Evolutionary conservation across 129 eudicot species (phyloP).

Genomic region (Glebionis coronaria): DNA sequence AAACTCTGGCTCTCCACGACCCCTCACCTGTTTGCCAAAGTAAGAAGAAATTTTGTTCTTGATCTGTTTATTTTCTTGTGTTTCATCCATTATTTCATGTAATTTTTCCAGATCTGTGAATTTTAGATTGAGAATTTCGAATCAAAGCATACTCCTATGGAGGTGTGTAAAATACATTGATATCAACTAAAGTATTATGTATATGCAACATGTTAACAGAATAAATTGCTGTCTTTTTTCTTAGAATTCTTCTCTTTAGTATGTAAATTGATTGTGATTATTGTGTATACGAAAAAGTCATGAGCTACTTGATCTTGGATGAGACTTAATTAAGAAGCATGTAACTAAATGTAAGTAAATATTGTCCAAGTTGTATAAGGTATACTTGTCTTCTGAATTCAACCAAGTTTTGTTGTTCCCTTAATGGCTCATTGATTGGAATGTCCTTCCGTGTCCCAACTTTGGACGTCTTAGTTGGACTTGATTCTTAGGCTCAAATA

Average conservation of each 20-base stretch:
- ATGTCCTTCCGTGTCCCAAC: too few species aligned
- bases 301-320: too few species aligned
- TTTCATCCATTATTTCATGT: background rate
- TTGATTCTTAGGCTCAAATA: too few species aligned
- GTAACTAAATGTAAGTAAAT: too few species aligned
- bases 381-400: too few species aligned
- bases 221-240: constrained; percentile 23
- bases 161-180: constrained; percentile 11
- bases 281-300: too few species aligned
- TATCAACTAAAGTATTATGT: constrained; percentile 20
- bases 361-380: too few species aligned
- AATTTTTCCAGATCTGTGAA: constrained; percentile 8
- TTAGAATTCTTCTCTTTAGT: background rate
- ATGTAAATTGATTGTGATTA: background rate
- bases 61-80: background rate
- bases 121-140: constrained; percentile 13
- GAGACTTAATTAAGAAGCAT: too few species aligned
- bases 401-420: too few species aligned
- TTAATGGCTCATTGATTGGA: too few species aligned
- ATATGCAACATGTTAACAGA: background rate
- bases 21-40: constrained; percentile 83
- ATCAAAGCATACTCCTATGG: background rate
- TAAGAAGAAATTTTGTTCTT: constrained; percentile 22
- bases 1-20: constrained; percentile 63
- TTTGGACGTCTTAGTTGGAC: too few species aligned